These are phyloP conservation scores for Chamaecrista fasciculata DNA, from an alignment of 306 rosid species.

Conservation along the genomic window DNA sequence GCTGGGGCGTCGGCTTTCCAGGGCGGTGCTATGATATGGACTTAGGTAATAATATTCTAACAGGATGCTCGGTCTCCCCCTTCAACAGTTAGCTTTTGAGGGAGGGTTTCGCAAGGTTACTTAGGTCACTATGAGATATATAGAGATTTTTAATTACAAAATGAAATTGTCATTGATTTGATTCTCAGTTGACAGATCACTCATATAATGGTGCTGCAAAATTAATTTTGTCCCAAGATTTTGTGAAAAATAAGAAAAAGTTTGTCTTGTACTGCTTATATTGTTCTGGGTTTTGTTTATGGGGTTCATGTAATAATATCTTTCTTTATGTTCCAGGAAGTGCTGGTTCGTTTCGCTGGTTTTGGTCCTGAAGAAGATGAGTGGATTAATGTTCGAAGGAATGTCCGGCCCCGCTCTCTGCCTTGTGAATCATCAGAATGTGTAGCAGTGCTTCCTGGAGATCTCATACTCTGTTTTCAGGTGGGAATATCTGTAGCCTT, in stretches of 20 bases:
- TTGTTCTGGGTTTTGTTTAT: conserved; percentile 11
- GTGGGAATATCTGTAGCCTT: conserved; percentile 38
- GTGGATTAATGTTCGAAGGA: conserved; percentile 80
- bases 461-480: conserved; percentile 97
- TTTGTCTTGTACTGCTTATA: conserved; percentile 6
- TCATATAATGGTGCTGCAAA: conserved; percentile 4
- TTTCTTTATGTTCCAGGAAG: conserved; percentile 66
- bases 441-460: conserved; percentile 95
- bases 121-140: too few relatives aligned
- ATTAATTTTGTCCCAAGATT: conserved; percentile 16
- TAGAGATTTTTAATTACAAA: neutral
- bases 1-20: too few relatives aligned
- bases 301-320: conserved; percentile 1
- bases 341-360: conserved; percentile 84
- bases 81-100: too few relatives aligned
- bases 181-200: conserved; percentile 15
- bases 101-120: too few relatives aligned
- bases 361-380: conserved; percentile 98
- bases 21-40: too few relatives aligned
- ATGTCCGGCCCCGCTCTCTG: conserved; percentile 89
- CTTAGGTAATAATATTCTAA: too few relatives aligned
- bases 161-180: conserved; percentile 10
- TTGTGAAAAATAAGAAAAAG: neutral
- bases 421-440: conserved; percentile 99
- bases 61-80: too few relatives aligned